Evolutionary conservation across 2,329 filamentous ascomycete species (phyloP).

Genomic region (Sarocladium oryzae): DNA sequence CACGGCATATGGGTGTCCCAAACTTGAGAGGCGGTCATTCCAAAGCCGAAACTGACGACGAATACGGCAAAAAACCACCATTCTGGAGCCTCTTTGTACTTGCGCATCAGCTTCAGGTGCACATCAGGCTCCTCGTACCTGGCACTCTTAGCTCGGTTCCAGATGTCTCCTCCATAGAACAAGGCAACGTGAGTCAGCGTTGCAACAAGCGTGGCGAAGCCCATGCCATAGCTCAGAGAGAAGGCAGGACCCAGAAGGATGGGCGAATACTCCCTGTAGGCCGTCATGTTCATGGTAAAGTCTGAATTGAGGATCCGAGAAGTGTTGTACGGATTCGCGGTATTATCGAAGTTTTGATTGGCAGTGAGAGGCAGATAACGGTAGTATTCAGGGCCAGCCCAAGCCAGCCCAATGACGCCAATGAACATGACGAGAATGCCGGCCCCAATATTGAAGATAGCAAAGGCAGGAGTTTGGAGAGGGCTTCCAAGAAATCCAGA

Average conservation of each 20-base stretch:
- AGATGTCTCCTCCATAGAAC: constrained; percentile 46
- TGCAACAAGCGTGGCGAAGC: constrained; percentile 48
- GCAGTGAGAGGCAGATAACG: constrained; percentile 51
- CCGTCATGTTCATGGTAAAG: constrained; percentile 45
- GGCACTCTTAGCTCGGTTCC: constrained; percentile 23
- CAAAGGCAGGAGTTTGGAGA: constrained; percentile 53
- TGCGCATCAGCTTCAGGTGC: constrained; percentile 48
- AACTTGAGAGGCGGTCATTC: constrained; percentile 29
- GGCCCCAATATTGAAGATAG: constrained; percentile 50
- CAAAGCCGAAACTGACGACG: constrained; percentile 41
- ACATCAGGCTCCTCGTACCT: constrained; percentile 40
- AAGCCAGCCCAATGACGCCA: constrained; percentile 47
- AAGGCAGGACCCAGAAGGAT: constrained; percentile 49
- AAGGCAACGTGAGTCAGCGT: constrained; percentile 45
- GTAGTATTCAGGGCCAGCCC: constrained; percentile 41
- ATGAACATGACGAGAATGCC: constrained; percentile 44
- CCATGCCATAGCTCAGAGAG: constrained; percentile 47
- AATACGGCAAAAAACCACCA: constrained; percentile 49
- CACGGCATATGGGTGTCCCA: constrained; percentile 36
- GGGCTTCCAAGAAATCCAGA: constrained; percentile 51
- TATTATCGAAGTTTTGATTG: constrained; percentile 54
- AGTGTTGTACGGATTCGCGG: constrained; percentile 48
- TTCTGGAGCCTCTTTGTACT: constrained; percentile 46
- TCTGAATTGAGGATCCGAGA: constrained; percentile 45
- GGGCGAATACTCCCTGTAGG: constrained; percentile 52